Percentiles rank a stretch among this genome's conserved stretches.
phyloP scores from a whole-genome alignment of 768 basidiomycete genomes.

The Terana coerulea region DNA sequence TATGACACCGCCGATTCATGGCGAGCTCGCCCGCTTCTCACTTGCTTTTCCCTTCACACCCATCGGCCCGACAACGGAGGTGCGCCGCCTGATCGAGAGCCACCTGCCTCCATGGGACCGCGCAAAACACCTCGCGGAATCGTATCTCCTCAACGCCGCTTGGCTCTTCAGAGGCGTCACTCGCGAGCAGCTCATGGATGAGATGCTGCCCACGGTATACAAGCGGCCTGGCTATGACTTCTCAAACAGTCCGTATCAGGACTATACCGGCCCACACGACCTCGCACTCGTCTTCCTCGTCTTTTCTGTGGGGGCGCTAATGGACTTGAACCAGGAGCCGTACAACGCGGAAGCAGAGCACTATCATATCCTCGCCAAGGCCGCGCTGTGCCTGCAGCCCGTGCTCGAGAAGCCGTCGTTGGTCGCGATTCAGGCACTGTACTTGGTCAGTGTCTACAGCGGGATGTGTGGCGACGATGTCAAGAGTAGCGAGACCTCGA shows the following conservation, averaged over 20 bases:
- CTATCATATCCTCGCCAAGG: slow-evolving; percentile 60
- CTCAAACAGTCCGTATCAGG: slow-evolving; percentile 15
- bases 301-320: slow-evolving; percentile 29
- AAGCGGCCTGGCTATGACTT: slow-evolving; percentile 16
- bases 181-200: slow-evolving; percentile 55
- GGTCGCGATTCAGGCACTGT: slow-evolving; percentile 66
- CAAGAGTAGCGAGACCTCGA: slow-evolving; percentile 54
- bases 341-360: slow-evolving; percentile 43
- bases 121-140: slow-evolving; percentile 41
- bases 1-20: slow-evolving; percentile 27
- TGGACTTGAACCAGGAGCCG: slow-evolving; percentile 27
- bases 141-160: slow-evolving; percentile 43
- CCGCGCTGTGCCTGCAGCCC: slow-evolving; percentile 62
- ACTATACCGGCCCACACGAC: slow-evolving; percentile 36
- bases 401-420: slow-evolving; percentile 69
- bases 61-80: slow-evolving; percentile 41
- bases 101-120: slow-evolving; percentile 53
- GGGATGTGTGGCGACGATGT: slow-evolving; percentile 65
- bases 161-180: slow-evolving; percentile 53
- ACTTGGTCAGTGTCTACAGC: slow-evolving; percentile 66
- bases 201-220: slow-evolving; percentile 61
- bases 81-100: slow-evolving; percentile 46
- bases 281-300: slow-evolving; percentile 29
- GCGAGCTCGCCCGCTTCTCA: slow-evolving; percentile 45
- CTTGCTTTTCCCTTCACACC: slow-evolving; percentile 64